A percentile compares a stretch with the other conserved stretches of the same genome.
Evolutionary conservation across 2,329 filamentous ascomycete genomes (phyloP).

Genomic region (Scleromitrula shiraiana): DNA sequence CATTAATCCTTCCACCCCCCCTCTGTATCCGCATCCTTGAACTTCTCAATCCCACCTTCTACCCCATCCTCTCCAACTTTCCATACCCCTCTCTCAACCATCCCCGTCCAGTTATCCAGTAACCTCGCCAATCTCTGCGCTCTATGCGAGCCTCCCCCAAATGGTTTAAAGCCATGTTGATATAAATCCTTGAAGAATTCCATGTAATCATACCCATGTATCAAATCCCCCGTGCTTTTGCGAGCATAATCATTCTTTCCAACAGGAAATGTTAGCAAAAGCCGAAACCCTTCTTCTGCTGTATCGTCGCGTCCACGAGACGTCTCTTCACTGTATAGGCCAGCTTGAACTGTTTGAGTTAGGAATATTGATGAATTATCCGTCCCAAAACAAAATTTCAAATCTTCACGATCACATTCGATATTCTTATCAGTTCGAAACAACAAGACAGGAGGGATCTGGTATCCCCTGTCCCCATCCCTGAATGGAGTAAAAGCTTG

Average conservation of each 20-base stretch:
- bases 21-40: conserved; percentile 12
- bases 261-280: conserved; percentile 2
- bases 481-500: not conserved
- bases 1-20: conserved; percentile 13
- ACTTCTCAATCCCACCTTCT: conserved; percentile 9
- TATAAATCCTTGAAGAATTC: no score
- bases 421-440: not conserved
- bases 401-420: not conserved
- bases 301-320: conserved; percentile 5
- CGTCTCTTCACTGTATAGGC: conserved; percentile 7
- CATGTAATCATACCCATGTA: not conserved
- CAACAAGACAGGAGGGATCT: not conserved
- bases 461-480: fast-evolving
- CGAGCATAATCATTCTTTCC: conserved; percentile 2
- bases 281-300: not conserved
- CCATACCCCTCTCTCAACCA: conserved; percentile 8
- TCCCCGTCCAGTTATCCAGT: conserved; percentile 8
- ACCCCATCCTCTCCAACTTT: conserved; percentile 11
- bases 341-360: not conserved
- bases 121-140: conserved; percentile 8
- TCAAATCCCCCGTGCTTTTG: conserved; percentile 1
- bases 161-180: conserved; percentile 4
- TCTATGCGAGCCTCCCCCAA: conserved; percentile 1
- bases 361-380: not conserved
- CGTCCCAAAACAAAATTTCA: no score